Percentiles rank a stretch among this genome's conserved stretches.
Conservation (phyloP, 164 flowering plant species). For the Vitis vinifera region ASM3070453v1 NC_081818.1:4070501-4071000, state of each 20-base stretch:
- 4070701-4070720: conserved; percentile 3
- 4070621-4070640: no score
- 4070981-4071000: not conserved
- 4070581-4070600: not conserved
- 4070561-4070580: conserved; percentile 69
- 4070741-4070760: not conserved
- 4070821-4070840: no score
- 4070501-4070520: conserved; percentile 48
- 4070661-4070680: conserved; percentile 29
- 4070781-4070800: no score
- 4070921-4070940: conserved; percentile 18
- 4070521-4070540: conserved; percentile 45
- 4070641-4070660: not conserved
- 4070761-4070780: not conserved
- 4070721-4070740: conserved; percentile 11
- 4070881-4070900: no score
- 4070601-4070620: conserved; percentile 28
- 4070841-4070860: no score
- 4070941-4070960: conserved; percentile 14
- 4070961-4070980: conserved; percentile 6
- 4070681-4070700: conserved; percentile 27
- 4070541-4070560: conserved; percentile 66
- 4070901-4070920: conserved; percentile 12
- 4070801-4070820: no score
- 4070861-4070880: not conserved